Base-by-base conservation (phyloP, 2,329 filamentous ascomycete genomes). In the Curvularia sp. region DNA sequence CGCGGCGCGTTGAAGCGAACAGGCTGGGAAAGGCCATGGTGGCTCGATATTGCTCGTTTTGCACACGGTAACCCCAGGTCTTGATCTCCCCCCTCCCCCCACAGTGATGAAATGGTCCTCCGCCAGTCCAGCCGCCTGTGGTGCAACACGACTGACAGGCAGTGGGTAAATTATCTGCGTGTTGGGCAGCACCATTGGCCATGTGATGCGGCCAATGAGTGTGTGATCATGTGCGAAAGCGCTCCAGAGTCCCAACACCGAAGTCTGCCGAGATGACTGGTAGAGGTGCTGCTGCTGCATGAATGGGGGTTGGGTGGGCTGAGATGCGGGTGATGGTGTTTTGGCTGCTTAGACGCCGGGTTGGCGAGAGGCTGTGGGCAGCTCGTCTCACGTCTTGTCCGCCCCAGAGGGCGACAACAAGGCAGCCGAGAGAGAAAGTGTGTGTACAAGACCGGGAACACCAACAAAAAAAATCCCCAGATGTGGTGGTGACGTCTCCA, bases 1-100 rank as follows among this genome's bases (percentile, higher is more conserved):
- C 28, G 28, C 47, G 51, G 56, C 50, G 45, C n/a, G 36, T 36
- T 42, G 55, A 23, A 49, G 39, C 54, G 49, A 54, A 49, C 39
- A 38, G 49, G 34, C 34, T 60, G 41, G 48, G 47, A 45, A 45
- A 43, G 36, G 38, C 39, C 52, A 45, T 47, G 60, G 54, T 46
- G 55, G 58, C 49, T 54, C 59, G 53, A 53, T 25, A 50, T 58
- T 68, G 64, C 60, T 58, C 63, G 46, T 62, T 59, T 48, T 49
- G 63, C 60, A 49, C 59, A 46, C 49, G 55, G 60, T 68, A 61
- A 65, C 65, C 65, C 66, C 68, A 62, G 65, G 60, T 54, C 61
- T 55, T 52, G 56, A 51, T 51, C 60, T n/a, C n/a, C n/a, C n/a
- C n/a, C n/a, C n/a, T n/a, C n/a, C n/a, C 64, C 62, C 67, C 66